phyloP scores from a whole-genome alignment of 768 basidiomycete genomes.

The Boletus speciosus region DNA sequence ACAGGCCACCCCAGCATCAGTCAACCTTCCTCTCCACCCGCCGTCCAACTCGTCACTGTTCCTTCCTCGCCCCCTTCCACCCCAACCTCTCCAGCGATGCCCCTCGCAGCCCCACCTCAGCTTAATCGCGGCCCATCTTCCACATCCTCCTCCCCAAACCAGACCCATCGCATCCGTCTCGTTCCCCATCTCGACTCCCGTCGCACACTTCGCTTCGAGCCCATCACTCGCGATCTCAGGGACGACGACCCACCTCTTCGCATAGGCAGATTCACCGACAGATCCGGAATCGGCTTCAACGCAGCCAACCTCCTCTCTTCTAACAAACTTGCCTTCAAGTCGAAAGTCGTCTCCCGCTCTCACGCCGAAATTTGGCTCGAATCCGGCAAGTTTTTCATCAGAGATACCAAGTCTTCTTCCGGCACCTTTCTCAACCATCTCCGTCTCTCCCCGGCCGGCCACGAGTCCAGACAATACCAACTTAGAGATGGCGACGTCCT shows the following conservation, averaged over 20 bases:
- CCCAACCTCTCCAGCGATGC: slow-evolving; percentile 10
- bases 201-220: slow-evolving; percentile 87
- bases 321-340: slow-evolving; percentile 90
- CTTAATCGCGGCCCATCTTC: slow-evolving; percentile 20
- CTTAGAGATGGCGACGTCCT: slow-evolving; percentile 93
- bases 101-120: slow-evolving; percentile 20
- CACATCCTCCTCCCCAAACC: slow-evolving; percentile 16
- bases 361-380: slow-evolving; percentile 95
- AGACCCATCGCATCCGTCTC: slow-evolving; percentile 77
- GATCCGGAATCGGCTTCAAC: slow-evolving; percentile 61
- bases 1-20: slow-evolving; percentile 48
- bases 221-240: slow-evolving; percentile 81
- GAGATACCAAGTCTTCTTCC: slow-evolving; percentile 83
- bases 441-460: slow-evolving; percentile 77
- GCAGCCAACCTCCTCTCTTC: slow-evolving; percentile 66
- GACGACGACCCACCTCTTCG: slow-evolving; percentile 69
- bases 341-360: slow-evolving; percentile 89
- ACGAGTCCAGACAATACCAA: slow-evolving; percentile 71
- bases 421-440: slow-evolving; percentile 97
- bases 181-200: slow-evolving; percentile 93
- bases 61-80: slow-evolving; percentile 19
- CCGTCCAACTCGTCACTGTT: slow-evolving; percentile 1
- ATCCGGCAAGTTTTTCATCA: slow-evolving; percentile 71
- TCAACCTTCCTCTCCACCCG: slow-evolving; percentile 5
- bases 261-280: slow-evolving; percentile 94